Conservation (phyloP, 1,139 yeast species). For the Taiozyma sp. region DNA sequence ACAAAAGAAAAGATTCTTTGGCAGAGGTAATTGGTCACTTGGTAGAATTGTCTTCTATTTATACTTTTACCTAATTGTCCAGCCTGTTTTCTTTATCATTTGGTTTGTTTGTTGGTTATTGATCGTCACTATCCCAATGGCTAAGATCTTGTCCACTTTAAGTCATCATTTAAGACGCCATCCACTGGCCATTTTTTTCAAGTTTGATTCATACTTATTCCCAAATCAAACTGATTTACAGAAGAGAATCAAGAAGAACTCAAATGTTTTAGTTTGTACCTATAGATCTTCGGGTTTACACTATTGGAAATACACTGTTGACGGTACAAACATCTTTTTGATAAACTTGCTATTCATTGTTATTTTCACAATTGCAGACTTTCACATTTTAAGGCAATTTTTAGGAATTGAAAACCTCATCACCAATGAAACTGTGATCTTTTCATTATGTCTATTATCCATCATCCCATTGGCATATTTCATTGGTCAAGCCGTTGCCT, state of each 20-base stretch:
- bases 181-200: conserved; percentile 79
- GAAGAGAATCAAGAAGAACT: conserved; percentile 31
- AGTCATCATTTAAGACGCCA: conserved; percentile 82
- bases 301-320: conserved; percentile 93
- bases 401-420: conserved; percentile 45
- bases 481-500: conserved; percentile 98
- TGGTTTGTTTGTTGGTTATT: conserved; percentile 71
- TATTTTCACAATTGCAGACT: conserved; percentile 78
- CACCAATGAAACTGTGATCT: conserved; percentile 55
- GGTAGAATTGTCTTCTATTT: conserved; percentile 81
- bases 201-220: conserved; percentile 39
- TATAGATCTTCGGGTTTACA: conserved; percentile 90
- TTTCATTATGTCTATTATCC: conserved; percentile 73
- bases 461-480: conserved; percentile 94
- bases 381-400: conserved; percentile 53
- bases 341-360: conserved; percentile 81
- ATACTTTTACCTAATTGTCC: conserved; percentile 63
- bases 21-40: conserved; percentile 88
- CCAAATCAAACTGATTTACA: conserved; percentile 30
- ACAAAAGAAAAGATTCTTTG: conserved; percentile 65
- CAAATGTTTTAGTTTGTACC: conserved; percentile 65
- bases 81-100: conserved; percentile 59
- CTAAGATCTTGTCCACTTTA: conserved; percentile 64
- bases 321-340: conserved; percentile 91
- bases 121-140: conserved; percentile 93